A percentile compares a stretch with the other conserved stretches of the same genome.
phyloP scores from a whole-genome alignment of 306 rosid genomes.

The Trichosanthes cucumerina region DNA sequence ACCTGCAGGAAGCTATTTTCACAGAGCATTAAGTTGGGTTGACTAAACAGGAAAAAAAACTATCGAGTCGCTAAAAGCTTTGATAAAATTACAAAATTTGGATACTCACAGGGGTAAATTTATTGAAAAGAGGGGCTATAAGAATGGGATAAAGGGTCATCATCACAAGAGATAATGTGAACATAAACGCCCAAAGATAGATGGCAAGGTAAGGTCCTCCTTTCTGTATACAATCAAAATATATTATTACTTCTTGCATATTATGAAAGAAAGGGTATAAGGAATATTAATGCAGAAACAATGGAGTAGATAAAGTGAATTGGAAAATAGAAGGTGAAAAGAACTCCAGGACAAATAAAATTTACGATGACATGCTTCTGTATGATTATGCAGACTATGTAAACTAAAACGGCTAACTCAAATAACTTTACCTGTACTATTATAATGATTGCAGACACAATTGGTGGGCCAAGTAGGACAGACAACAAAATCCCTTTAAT shows the following conservation, averaged over 20 bases:
- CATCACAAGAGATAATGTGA: slow-evolving; percentile 82
- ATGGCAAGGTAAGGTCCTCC: slow-evolving; percentile 97
- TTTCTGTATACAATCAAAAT: slow-evolving; percentile 48
- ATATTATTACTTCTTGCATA: neutral
- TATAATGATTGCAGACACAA: slow-evolving; percentile 77
- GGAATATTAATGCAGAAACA: neutral
- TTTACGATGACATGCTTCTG: neutral
- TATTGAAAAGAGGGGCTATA: slow-evolving; percentile 93
- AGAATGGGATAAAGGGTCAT: slow-evolving; percentile 91
- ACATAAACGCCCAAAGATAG: slow-evolving; percentile 95
- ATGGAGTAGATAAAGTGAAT: neutral
- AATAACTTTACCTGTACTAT: slow-evolving; percentile 65
- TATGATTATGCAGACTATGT: neutral
- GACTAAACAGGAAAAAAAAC: neutral
- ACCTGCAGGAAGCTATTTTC: slow-evolving; percentile 80
- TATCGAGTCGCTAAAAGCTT: slow-evolving; percentile 7
- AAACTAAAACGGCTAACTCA: slow-evolving; percentile 11
- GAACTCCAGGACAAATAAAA: neutral
- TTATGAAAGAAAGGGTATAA: neutral
- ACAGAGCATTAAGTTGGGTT: slow-evolving; percentile 17
- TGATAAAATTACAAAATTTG: neutral
- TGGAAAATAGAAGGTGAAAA: neutral
- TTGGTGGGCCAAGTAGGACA: slow-evolving; percentile 72
- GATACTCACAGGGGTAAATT: slow-evolving; percentile 84
- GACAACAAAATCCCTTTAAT: slow-evolving; percentile 64